Evolutionary conservation across 768 basidiomycete genomes (phyloP), one percentile per base, ranked within the genome.

Genomic region (Kwoniella bestiolae): DNA sequence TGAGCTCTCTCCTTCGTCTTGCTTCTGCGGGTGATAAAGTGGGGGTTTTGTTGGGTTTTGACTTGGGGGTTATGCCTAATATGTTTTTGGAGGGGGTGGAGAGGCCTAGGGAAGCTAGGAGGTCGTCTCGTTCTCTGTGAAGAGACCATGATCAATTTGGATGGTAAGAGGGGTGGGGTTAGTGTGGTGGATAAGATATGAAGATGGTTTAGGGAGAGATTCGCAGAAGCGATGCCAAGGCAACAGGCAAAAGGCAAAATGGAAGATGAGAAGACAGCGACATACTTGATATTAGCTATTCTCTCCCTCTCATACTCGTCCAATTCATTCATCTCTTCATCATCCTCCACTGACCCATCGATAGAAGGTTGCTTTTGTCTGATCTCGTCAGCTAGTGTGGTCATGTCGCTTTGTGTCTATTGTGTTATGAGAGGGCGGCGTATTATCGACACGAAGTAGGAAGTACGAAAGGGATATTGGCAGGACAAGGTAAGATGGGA

Each of bases 261-360:
- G 9, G 44, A 38, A 18, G 8, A 25, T 5, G 0, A 32, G 5
- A 38, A 26, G 14, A n/a, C n/a, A n/a, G n/a, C n/a, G 11, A 35
- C 71, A 50, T 38, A 77, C 78, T 66, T 60, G 32, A 80, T 80
- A 50, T 75, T 78, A 31, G 65, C 68, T 28, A 67, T 56, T 41
- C 79, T 50, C 49, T 77, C 66, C 58, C 66, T 45, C 47, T 80
- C 77, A 53, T 78, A 77, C 5, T 59, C 49, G 14, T 67, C 68
- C 21, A 63, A 29, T 26, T 69, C 75, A 16, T 69, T 59, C 59
- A 63, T 55, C 14, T 45, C 59, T 28, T 58, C 69, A 21, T 56
- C 56, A 11, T 26, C 35, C 4, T 26, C 18, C 16, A 16, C 9
- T 16, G n/a, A 14, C 3, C 12, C 21, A 26, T 49, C 21, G 9